Percentiles rank a stretch among this genome's conserved stretches.
These are phyloP conservation scores for Endogone sp. DNA, from an alignment of 192 early-diverging fungal species.

Conservation along the genomic window DNA sequence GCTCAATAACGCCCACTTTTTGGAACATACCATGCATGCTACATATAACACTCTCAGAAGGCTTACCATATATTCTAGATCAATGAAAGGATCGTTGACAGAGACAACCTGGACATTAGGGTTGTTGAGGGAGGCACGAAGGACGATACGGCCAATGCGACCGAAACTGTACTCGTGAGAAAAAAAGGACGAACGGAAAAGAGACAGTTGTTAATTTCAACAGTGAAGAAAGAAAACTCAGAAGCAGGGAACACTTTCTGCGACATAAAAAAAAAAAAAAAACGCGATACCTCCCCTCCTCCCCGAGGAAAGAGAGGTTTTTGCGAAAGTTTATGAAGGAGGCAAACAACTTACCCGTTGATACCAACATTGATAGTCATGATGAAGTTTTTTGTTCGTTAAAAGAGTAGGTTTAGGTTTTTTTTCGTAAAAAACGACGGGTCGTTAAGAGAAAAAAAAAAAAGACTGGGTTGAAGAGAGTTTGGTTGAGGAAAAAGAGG, in stretches of 20 bases:
- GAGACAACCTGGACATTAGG: conserved; percentile 75
- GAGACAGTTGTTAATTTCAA: too few species aligned
- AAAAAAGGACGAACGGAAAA: too few species aligned
- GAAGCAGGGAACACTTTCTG: too few species aligned
- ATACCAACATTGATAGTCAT: conserved; percentile 52
- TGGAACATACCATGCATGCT: too few species aligned
- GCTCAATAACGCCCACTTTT: neutral
- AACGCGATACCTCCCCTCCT: too few species aligned
- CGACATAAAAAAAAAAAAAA: neutral
- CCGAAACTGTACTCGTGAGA: conserved; percentile 63
- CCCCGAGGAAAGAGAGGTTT: too few species aligned
- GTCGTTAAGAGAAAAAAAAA: neutral
- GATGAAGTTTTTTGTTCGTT: neutral
- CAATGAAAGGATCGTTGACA: conserved; percentile 98
- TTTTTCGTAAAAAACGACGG: neutral
- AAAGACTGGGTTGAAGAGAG: too few species aligned
- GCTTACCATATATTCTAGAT: conserved; percentile 88
- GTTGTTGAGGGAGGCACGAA: conserved; percentile 81
- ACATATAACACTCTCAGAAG: too few species aligned
- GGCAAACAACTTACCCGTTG: conserved; percentile 41
- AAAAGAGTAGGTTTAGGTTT: neutral
- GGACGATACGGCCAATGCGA: conserved; percentile 97
- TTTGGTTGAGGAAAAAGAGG: too few species aligned
- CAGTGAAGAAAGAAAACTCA: too few species aligned
- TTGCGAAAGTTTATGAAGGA: too few species aligned